Percentiles rank a stretch among this genome's conserved stretches.
Evolutionary conservation across 164 flowering plant genomes (phyloP).

Genomic region (Litsea cubeba): DNA sequence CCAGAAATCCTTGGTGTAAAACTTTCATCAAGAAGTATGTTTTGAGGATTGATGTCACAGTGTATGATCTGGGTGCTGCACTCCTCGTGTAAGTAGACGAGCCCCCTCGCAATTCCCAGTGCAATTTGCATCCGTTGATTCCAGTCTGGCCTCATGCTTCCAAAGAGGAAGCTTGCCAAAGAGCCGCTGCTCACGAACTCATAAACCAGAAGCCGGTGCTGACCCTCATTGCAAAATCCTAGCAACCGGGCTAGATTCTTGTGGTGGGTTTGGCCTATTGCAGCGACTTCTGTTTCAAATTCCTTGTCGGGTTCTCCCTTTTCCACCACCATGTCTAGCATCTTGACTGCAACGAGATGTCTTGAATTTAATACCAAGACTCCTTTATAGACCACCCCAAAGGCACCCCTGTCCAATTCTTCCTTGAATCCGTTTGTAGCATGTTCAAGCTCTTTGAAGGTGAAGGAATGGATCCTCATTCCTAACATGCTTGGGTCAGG

Average conservation of each 20-base stretch:
- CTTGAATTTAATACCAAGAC: background rate
- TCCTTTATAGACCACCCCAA: constrained; percentile 25
- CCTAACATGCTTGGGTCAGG: background rate
- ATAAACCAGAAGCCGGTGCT: constrained; percentile 31
- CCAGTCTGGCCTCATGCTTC: constrained; percentile 20
- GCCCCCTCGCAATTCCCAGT: constrained; percentile 15
- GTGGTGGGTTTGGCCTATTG: constrained; percentile 25
- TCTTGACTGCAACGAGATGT: constrained; percentile 19
- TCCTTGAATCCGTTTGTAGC: constrained; percentile 24
- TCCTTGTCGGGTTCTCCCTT: constrained; percentile 18
- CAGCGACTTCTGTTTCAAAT: constrained; percentile 22
- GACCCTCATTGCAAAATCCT: constrained; percentile 27
- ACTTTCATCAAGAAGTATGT: constrained; percentile 6
- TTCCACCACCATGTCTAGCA: constrained; percentile 13
- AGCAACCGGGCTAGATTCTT: constrained; percentile 22
- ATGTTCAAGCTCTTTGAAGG: constrained; percentile 20
- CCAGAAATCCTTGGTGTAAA: background rate
- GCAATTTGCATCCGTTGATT: constrained; percentile 25
- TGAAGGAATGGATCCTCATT: constrained; percentile 2
- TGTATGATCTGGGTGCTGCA: constrained; percentile 16
- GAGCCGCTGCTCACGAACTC: constrained; percentile 40
- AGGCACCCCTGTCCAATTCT: constrained; percentile 26
- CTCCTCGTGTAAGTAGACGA: constrained; percentile 14
- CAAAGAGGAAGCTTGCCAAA: constrained; percentile 25
- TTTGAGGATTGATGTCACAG: constrained; percentile 18